These are phyloP conservation scores for Termitomyces sp. DNA, from an alignment of 768 basidiomycete genomes.

Conservation along the genomic window DNA sequence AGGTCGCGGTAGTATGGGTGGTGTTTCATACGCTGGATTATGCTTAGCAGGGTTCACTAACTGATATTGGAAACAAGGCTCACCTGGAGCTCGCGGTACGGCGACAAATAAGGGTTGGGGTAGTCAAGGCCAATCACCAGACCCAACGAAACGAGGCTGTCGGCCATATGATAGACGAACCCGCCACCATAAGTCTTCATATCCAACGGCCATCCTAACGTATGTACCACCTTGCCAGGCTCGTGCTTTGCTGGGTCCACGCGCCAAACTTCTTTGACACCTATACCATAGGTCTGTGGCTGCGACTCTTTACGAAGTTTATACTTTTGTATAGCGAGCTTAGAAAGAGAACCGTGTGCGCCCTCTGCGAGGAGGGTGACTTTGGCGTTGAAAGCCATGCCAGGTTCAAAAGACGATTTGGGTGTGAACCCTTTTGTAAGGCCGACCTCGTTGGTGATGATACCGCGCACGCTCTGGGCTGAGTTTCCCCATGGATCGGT, in stretches of 20 bases:
- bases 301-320: slow-evolving; percentile 63
- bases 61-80: slow-evolving; percentile 13
- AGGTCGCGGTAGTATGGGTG: slow-evolving; percentile 89
- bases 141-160: slow-evolving; percentile 84
- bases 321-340: slow-evolving; percentile 72
- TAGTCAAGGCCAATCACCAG: slow-evolving; percentile 94
- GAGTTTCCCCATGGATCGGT: slow-evolving; percentile 32
- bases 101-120: slow-evolving; percentile 86
- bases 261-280: slow-evolving; percentile 97
- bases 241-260: slow-evolving; percentile 59
- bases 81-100: slow-evolving; percentile 91
- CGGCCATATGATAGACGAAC: slow-evolving; percentile 95
- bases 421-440: slow-evolving; percentile 68
- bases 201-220: slow-evolving; percentile 91
- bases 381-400: slow-evolving; percentile 92
- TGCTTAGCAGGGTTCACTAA: neutral
- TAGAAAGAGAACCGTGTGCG: slow-evolving; percentile 87
- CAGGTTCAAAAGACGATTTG: slow-evolving; percentile 91
- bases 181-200: slow-evolving; percentile 85
- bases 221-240: slow-evolving; percentile 85
- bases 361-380: slow-evolving; percentile 93
- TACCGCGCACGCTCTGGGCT: slow-evolving; percentile 63
- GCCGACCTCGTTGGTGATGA: slow-evolving; percentile 92
- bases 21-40: slow-evolving; percentile 74
- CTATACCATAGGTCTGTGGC: slow-evolving; percentile 94